Evolutionary conservation across 257 asterid species (phyloP), one percentile per base, ranked within the genome.

Genomic region (Orobanche coerulescens): DNA sequence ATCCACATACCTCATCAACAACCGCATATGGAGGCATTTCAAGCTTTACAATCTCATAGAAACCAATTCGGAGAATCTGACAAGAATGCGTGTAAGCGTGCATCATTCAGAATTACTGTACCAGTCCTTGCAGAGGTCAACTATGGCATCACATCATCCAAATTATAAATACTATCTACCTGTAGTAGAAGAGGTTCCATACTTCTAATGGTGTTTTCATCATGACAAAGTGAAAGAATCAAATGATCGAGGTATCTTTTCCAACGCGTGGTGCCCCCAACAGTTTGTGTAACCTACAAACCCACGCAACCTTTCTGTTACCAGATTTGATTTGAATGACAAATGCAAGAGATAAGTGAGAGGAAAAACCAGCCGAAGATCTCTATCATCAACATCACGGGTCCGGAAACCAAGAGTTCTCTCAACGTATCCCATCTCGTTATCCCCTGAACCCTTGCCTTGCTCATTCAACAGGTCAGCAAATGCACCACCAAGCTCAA

Each of bases 201-300:
- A 73, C 61, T 71, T 49, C 84, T 72, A 71, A 87, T 82, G 62
- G 81, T 76, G 54, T 59, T 82, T 67, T 83, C 88, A 56, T 84
- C 75, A 33, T 85, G 90, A 75, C 94, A 91, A 42, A 91, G 57
- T 1, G 95, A 83, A 76, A 87, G 95, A 79, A 91, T 91, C 85
- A 91, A 80, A 82, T 85, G 73, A 71, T 91, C 97, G 62, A 91
- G 96, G 75, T 87, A 91, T 81, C 92, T 80, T 76, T 88, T 87
- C 97, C 97, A 91, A 42, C 97, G 92, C 61, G 86, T 91, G 49
- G 96, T 87, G 70, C 96, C 96, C 50, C 97, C 96, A n/a, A 91
- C 97, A 52, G 88, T 78, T 67, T 91, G 92, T 1, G 97, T 87
- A 60, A 91, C 95, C 97, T 91, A 69, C 34, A 11, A 64, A 53